Conservation (phyloP, 2,329 filamentous ascomycete species). For the Hortaea werneckii region DNA sequence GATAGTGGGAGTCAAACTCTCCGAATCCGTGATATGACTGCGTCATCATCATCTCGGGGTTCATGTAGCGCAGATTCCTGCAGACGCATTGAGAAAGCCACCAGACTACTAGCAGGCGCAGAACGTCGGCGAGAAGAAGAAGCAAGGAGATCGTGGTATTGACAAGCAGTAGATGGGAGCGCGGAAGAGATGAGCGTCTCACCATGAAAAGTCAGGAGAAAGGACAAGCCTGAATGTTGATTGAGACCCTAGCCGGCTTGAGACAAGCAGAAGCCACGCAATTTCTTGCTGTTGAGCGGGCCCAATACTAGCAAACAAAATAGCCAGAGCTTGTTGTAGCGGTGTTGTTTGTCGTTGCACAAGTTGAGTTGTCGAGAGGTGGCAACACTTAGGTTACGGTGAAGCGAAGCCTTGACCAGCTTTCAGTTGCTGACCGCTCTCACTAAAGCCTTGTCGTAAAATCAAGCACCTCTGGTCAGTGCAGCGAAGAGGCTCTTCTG, state of each 20-base stretch:
- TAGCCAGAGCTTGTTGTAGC: background rate
- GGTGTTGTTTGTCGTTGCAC: slow-evolving; percentile 1
- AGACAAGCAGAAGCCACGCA: background rate
- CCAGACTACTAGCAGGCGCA: slow-evolving; percentile 1
- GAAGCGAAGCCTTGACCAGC: background rate
- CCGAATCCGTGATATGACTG: slow-evolving; percentile 18
- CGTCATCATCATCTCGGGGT: slow-evolving; percentile 20
- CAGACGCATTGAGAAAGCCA: slow-evolving; percentile 8
- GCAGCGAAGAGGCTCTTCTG: background rate
- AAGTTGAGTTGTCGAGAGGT: background rate
- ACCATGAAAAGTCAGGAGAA: background rate
- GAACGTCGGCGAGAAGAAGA: background rate
- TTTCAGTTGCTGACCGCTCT: background rate
- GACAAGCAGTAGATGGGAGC: too few species aligned
- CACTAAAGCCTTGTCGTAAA: background rate
- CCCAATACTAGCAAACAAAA: background rate
- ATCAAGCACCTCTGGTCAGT: background rate
- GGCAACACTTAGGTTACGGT: background rate
- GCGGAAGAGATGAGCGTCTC: too few species aligned
- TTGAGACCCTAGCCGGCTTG: background rate
- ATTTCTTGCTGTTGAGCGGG: background rate
- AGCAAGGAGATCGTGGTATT: background rate
- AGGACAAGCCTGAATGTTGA: background rate
- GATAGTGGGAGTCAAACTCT: slow-evolving; percentile 17
- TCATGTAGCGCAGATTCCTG: slow-evolving; percentile 6